phyloP scores from a whole-genome alignment of 352 stramenopile genomes.

The Albugo candida region DNA sequence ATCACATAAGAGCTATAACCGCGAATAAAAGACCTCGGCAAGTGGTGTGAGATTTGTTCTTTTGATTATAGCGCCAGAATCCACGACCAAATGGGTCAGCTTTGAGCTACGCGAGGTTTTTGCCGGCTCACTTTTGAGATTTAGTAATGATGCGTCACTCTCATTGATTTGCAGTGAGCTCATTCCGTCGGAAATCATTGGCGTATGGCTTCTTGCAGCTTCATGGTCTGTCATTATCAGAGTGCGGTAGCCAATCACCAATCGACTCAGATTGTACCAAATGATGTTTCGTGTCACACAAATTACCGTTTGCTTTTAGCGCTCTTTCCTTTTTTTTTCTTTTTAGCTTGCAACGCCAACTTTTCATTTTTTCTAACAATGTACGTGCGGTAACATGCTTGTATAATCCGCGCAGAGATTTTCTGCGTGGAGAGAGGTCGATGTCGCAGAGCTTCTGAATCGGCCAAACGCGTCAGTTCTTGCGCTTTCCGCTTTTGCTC shows the following conservation, averaged over 20 bases:
- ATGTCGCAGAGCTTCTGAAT: constrained; percentile 38
- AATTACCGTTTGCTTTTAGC: background rate
- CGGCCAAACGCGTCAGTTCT: constrained; percentile 38
- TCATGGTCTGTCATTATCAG: no score
- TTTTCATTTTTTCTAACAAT: constrained; percentile 27
- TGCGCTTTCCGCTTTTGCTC: constrained; percentile 52
- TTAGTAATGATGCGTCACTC: no score
- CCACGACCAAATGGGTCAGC: constrained; percentile 57
- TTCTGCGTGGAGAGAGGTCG: constrained; percentile 53
- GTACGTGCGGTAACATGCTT: constrained; percentile 30
- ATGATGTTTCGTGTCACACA: no score
- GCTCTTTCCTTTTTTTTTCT: constrained; percentile 38
- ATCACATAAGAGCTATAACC: background rate
- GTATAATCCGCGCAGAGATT: constrained; percentile 43
- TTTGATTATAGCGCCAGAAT: constrained; percentile 80
- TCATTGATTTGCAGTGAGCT: no score
- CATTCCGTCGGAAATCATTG: no score
- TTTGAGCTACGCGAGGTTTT: constrained; percentile 11
- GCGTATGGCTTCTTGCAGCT: no score
- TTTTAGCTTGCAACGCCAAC: constrained; percentile 28
- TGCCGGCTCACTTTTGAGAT: no score
- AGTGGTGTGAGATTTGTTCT: constrained; percentile 50
- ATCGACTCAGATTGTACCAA: no score
- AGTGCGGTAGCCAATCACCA: no score
- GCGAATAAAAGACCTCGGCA: constrained; percentile 25